Base-by-base conservation (phyloP, 805 yeast species). In the Yarrowia sp. region DNA sequence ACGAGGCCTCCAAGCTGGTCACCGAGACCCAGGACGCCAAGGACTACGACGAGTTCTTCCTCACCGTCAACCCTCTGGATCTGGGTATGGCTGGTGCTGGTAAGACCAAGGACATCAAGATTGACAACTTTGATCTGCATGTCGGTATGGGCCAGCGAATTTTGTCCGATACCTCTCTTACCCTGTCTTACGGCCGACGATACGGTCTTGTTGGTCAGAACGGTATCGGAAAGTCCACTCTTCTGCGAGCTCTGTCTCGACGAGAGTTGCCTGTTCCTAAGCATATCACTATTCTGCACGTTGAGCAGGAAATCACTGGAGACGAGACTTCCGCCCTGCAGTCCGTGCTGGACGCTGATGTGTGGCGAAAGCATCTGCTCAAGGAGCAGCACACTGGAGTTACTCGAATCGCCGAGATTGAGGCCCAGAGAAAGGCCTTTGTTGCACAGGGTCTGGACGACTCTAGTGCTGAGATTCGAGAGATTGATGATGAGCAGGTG, bases 151-250 rank as follows among this genome's bases (percentile, higher is more conserved):
- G 98, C 68, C 88, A 89, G 76, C 85, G 99, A 78, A 93, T 95
- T 64, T 81, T 95, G 68, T 86, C 93, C 48, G 96, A 92, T 75
- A 88, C 98, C 32, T 83, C 92, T 28, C 83, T 95, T 69, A 86
- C 97, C 0, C 82, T 95, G 68, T 87, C 97, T 33, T 87, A 87
- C 74, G 99, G 99, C 65, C 91, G 89, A 76, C 85, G 98, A 75
- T 95, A 95, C 71, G 99, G 99, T 85, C 79, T 95, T 63, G 97
- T 95, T 48, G 99, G 99, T 77, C 96, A 92, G 75, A 95, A 95
- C 80, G 99, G 99, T 93, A 92, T 95, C 70, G 99, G 99, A 87
- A 95, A 95, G 76, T 92, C 98, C 48, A 95, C 99, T 0, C 79
- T 95, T 64, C 80, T 95, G 74, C 83, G 90, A 70, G 99, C 99